Evolutionary conservation across 2,329 filamentous ascomycete genomes (phyloP), one percentile per base, ranked within the genome.

Genomic region (Colletotrichum aenigma): DNA sequence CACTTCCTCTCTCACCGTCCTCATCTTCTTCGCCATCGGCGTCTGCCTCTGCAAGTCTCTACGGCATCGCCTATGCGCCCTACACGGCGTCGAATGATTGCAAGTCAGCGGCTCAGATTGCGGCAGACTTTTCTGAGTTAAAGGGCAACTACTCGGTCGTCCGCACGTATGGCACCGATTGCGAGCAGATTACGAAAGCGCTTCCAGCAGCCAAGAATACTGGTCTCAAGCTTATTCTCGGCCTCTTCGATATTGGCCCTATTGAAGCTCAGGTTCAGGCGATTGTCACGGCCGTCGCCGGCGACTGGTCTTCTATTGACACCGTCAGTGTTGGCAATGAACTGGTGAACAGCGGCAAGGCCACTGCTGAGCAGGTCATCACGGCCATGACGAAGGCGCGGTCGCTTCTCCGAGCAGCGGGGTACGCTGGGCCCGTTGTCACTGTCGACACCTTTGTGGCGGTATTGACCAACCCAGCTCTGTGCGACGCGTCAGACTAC

Each of bases 291-390:
- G 91, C 89, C 16, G 87, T 94, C 56, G 78, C 86, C 7, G 87
- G 89, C 34, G 90, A 94, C 83, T 98, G 94, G 94, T 87, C 86
- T 65, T 82, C 87, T 16, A 89, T 97, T 77, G 89, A 94, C 81
- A 94, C 94, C 3, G 89, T 98, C 80, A 91, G 91, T 71, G 89
- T 98, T 56, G 95, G 95, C 77, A 98, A 98, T 82, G 95, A 98
- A 84, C 87, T 94, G 38, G 92, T 98, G 82, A 94, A 95, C 84
- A 89, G 88, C 67, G 91, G 91, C 55, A 83, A 87, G 48, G 89
- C 87, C 48, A 88, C 88, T 6, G 87, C 90, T 1, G 79, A 79
- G 2, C 84, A 89, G 66, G 91, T 96, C 10, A 86, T 93, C 15
- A 83, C 82, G 16, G 92, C 92, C 5, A 86, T 97, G 52, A 84